phyloP scores from a whole-genome alignment of 345 rosid genomes.

The Salix viminalis region DNA sequence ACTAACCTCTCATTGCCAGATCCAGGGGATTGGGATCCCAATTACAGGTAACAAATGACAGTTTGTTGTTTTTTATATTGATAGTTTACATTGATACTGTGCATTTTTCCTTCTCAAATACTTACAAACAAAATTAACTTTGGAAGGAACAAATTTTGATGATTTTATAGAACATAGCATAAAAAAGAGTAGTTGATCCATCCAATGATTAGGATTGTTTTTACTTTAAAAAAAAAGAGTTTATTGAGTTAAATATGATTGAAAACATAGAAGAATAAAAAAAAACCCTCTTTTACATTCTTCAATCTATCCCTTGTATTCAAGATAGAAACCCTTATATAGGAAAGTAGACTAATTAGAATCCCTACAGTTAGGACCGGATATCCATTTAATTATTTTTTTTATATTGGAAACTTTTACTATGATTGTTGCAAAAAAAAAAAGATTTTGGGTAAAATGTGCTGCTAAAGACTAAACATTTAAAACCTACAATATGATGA shows the following conservation, averaged over 20 bases:
- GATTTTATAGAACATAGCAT: not conserved
- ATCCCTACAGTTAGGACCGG: no score
- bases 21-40: conserved; percentile 99
- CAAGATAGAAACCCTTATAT: no score
- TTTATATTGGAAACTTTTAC: not conserved
- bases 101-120: not conserved
- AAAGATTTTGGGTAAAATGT: not conserved
- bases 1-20: conserved; percentile 58
- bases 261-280: no score
- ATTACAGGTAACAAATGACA: conserved; percentile 61
- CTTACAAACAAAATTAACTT: not conserved
- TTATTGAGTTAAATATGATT: not conserved
- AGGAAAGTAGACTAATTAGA: no score
- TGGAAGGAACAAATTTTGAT: not conserved
- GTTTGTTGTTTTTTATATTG: not conserved
- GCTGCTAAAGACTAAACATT: not conserved
- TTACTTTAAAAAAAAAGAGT: not conserved
- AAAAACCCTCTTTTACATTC: no score
- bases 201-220: not conserved
- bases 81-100: not conserved
- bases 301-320: no score
- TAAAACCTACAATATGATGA: not conserved
- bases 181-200: not conserved
- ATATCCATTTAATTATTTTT: no score
- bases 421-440: not conserved